phyloP scores from a whole-genome alignment of 225 moss, liverwort and hornwort species.

The Anthoceros angustus region DNA sequence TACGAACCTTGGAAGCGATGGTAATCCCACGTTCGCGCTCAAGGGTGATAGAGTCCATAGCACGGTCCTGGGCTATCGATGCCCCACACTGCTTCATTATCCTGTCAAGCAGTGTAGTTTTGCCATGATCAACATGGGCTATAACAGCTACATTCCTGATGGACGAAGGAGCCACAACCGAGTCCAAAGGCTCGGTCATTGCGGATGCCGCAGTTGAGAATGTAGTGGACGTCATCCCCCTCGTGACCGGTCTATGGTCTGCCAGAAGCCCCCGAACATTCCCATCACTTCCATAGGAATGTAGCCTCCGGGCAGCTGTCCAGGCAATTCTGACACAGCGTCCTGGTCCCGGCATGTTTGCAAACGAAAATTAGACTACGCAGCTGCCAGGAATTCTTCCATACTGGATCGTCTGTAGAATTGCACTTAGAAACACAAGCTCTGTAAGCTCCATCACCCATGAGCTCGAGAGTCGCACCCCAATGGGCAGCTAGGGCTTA shows the following conservation, averaged over 20 bases:
- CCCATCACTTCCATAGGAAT: no score
- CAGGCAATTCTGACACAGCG: no score
- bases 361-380: no score
- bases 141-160: conserved; percentile 95
- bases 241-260: not conserved
- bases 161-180: conserved; percentile 36
- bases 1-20: conserved; percentile 58
- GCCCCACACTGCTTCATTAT: conserved; percentile 91
- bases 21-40: conserved; percentile 94
- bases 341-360: no score
- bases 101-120: conserved; percentile 86
- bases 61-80: conserved; percentile 66
- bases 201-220: conserved; percentile 28
- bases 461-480: no score
- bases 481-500: no score
- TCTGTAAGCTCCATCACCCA: no score
- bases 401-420: no score
- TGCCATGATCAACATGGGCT: conserved; percentile 94
- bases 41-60: conserved; percentile 86
- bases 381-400: no score
- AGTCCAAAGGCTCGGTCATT: conserved; percentile 15
- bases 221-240: not conserved
- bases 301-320: no score
- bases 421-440: no score
- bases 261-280: not conserved